Base-by-base conservation (phyloP, 2,329 filamentous ascomycete species). In the Berkeleyomyces rouxiae region DNA sequence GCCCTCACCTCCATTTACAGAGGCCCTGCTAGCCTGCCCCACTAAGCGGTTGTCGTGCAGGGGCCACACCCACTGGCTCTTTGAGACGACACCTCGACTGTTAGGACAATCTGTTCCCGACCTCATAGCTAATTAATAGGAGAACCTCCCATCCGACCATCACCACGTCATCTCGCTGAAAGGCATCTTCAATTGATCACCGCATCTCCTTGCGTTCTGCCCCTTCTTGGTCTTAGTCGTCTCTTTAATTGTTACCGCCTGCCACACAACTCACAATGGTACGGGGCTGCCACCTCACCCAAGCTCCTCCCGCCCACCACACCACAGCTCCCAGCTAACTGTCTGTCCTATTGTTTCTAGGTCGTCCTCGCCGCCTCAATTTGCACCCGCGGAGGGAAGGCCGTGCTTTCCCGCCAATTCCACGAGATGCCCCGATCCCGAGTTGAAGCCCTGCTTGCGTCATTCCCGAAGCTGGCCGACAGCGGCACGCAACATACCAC, bases 311-410 rank as follows among this genome's bases (percentile, higher is more conserved):
- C 33, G 9, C 7, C 13, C 13, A n/a, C 10, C 37, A 13, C 11
- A 10, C 11, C 37, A 16, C 36, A 42, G 3, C 53, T 6, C 4
- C 9, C 7, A 58, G 11, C 59, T 55, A 42, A 44, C 46, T 11
- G 13, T 42, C 13, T 58, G 33, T 42, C 43, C 43, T 42, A 9
- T 53, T 39, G 16, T 51, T 31, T 64, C 66, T 69, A 96, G 93
- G 93, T 99, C 74, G 90, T 99, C 75, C 89, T 99, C 74, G 93
- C 92, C 75, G 93, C 93, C 71, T 97, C 93, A 71, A 96, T 99
- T 79, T 97, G 92, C 78, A 99, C 95, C 74, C 86, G 93, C 69
- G 93, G 93, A 74, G 93, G 93, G 74, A 99, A 99, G 81, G 89
- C 92, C 75, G 91, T 99, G 72, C 86, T 99, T 74, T 97, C 93